Percentiles rank a stretch among this genome's conserved stretches.
Conservation (phyloP, 352 stramenopile genomes). For the Blastocystis sp. region DNA sequence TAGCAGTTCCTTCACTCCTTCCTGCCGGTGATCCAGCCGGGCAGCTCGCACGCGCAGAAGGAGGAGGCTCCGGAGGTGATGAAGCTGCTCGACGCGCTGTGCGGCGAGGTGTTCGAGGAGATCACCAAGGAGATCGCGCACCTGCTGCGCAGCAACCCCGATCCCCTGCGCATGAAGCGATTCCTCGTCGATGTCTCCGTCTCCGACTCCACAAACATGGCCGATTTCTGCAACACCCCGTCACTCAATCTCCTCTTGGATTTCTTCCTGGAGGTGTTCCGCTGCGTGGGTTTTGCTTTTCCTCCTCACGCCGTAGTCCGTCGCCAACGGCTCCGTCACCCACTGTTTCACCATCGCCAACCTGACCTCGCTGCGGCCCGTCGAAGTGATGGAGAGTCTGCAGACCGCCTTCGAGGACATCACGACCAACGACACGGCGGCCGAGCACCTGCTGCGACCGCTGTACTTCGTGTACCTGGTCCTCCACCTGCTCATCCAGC, state of each 20-base stretch:
- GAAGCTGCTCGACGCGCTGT: conserved; percentile 14
- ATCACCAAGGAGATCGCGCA: conserved; percentile 23
- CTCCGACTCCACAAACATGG: not conserved
- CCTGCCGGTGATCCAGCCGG: conserved; percentile 16
- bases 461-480: not conserved
- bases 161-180: too few relatives aligned
- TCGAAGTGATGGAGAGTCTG: conserved; percentile 6
- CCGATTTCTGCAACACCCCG: conserved; percentile 17
- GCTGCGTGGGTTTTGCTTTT: not conserved
- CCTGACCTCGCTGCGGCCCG: conserved; percentile 14
- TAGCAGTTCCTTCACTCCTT: not conserved
- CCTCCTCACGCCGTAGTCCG: not conserved
- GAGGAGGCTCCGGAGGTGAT: not conserved
- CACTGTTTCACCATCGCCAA: not conserved
- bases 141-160: not conserved
- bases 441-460: not conserved
- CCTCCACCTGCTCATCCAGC: not conserved
- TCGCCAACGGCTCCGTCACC: not conserved
- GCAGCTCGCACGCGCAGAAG: not conserved
- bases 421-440: not conserved
- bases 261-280: conserved; percentile 54
- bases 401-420: not conserved
- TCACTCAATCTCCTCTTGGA: not conserved
- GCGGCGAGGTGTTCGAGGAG: not conserved
- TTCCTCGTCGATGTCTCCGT: conserved; percentile 6